Conservation (phyloP, 2,329 filamentous ascomycete species). For the Microthyrium microscopicum region DNA sequence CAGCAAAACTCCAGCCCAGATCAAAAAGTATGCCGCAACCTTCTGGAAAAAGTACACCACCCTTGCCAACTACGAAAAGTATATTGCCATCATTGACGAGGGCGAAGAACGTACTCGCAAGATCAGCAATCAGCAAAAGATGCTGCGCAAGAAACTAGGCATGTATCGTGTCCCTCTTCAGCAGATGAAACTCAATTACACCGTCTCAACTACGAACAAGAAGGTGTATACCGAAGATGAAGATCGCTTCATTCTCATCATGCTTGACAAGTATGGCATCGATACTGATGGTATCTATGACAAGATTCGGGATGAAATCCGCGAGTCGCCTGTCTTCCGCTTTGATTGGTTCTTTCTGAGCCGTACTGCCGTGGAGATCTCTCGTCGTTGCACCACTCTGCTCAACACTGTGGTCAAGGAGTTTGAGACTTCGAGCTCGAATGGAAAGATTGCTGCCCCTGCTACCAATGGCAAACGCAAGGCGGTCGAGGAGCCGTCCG, state of each 20-base stretch:
- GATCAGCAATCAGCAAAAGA: conserved; percentile 80
- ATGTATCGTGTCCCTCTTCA: conserved; percentile 95
- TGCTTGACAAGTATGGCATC: conserved; percentile 81
- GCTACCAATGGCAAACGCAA: conserved; percentile 46
- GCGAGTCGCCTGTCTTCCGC: conserved; percentile 83
- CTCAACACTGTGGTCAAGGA: conserved; percentile 90
- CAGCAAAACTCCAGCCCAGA: conserved; percentile 69
- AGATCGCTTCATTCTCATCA: conserved; percentile 84
- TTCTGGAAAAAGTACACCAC: conserved; percentile 95
- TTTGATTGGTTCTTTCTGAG: conserved; percentile 99
- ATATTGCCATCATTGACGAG: conserved; percentile 75
- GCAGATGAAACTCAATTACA: conserved; percentile 97
- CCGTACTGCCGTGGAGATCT: conserved; percentile 81
- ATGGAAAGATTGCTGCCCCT: conserved; percentile 25
- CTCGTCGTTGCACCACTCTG: conserved; percentile 80
- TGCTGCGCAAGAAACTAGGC: conserved; percentile 86
- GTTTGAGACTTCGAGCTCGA: conserved; percentile 50
- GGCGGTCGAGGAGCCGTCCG: conserved; percentile 73
- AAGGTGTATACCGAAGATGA: conserved; percentile 99
- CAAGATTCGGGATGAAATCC: conserved; percentile 90
- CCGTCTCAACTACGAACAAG: conserved; percentile 97
- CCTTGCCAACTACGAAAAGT: conserved; percentile 76
- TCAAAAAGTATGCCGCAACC: conserved; percentile 80
- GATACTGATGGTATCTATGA: conserved; percentile 86
- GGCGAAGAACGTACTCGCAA: conserved; percentile 82